Percentiles rank a stretch among this genome's conserved stretches.
Conservation (phyloP, 2,329 filamentous ascomycete species). For the Trichoderma harzianum region DNA sequence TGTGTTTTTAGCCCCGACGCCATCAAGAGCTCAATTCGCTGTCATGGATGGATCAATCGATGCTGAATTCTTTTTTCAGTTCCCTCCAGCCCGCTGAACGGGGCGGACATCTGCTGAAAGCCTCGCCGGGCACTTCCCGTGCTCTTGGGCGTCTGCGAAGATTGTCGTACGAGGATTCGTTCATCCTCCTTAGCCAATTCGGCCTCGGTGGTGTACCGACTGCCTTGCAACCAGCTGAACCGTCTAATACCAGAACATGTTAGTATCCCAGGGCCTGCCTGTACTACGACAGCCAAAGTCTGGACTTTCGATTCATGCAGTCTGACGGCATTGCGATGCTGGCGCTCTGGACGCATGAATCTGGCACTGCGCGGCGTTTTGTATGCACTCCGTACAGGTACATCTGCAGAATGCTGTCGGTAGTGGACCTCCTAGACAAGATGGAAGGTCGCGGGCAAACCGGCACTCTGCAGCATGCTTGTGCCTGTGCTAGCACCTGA, state of each 20-base stretch:
- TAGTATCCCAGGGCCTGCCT: background rate
- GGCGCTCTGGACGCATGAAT: slow-evolving; percentile 1
- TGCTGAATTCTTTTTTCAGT: background rate
- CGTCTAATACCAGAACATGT: background rate
- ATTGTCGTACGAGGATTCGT: background rate
- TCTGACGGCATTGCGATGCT: background rate
- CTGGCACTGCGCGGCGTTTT: background rate
- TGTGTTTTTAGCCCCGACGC: slow-evolving; percentile 10
- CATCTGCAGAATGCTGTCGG: background rate
- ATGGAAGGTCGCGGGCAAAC: background rate
- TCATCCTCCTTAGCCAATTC: background rate
- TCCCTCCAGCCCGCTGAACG: background rate
- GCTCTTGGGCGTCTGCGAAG: background rate
- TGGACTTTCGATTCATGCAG: background rate
- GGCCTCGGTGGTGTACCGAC: background rate
- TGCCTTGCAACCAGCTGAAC: background rate
- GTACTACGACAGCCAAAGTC: background rate
- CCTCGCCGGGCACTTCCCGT: background rate
- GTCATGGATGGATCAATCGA: background rate
- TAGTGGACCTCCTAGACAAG: background rate
- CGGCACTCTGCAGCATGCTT: background rate
- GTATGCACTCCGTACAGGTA: background rate
- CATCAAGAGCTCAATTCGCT: background rate
- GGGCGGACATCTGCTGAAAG: background rate
- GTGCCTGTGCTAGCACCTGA: background rate